Evolutionary conservation across 768 basidiomycete genomes (phyloP).

Genomic region (Inosperma sp.): DNA sequence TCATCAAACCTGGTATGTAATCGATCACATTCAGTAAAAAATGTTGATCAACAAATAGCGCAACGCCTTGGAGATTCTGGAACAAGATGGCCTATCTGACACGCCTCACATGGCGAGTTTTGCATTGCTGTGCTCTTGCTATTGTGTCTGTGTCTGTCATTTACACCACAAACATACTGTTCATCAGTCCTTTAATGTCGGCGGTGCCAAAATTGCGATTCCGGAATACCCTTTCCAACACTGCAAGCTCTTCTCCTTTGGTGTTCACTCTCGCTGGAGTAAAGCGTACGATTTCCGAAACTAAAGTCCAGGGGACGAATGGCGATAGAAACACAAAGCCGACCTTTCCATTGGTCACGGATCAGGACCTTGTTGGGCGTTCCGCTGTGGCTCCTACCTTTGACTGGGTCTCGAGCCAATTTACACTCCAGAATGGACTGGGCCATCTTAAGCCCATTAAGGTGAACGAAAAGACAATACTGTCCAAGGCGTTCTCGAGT

Average conservation of each 20-base stretch:
- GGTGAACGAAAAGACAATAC: slow-evolving; percentile 47
- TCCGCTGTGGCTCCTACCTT: background rate
- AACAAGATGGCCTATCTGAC: slow-evolving; percentile 11
- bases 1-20: too few relatives aligned
- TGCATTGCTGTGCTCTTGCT: slow-evolving; percentile 27
- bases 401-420: slow-evolving; percentile 31
- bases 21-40: too few relatives aligned
- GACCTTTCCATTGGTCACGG: background rate
- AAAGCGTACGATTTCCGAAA: background rate
- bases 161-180: slow-evolving; percentile 40
- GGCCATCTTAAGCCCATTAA: slow-evolving; percentile 29
- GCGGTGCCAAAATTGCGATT: slow-evolving; percentile 16
- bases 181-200: slow-evolving; percentile 31
- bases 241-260: background rate
- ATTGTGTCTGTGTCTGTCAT: slow-evolving; percentile 40
- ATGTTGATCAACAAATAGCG: too few relatives aligned
- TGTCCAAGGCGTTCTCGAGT: slow-evolving; percentile 66
- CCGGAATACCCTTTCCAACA: background rate
- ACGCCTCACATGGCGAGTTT: slow-evolving; percentile 14
- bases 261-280: background rate
- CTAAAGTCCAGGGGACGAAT: background rate
- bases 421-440: slow-evolving; percentile 32
- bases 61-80: background rate
- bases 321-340: background rate
- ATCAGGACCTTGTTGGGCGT: background rate